phyloP scores from a whole-genome alignment of 805 yeast genomes.

The Metschnikowia picachoensis region DNA sequence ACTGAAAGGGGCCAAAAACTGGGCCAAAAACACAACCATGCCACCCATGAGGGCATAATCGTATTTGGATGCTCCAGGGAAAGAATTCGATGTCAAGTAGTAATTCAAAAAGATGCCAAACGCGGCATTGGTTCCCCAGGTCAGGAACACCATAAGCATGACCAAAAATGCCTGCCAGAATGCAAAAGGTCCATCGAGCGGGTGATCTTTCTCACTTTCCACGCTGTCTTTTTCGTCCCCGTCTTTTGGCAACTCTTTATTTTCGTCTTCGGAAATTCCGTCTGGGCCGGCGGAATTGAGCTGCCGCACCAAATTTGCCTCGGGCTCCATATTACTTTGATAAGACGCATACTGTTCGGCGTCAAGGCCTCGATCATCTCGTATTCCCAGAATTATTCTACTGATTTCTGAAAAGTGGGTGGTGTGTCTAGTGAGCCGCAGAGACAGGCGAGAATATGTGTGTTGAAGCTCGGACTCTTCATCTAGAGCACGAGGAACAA shows the following conservation, averaged over 20 bases:
- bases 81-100: slow-evolving; percentile 40
- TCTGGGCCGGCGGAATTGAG: slow-evolving; percentile 1
- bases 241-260: background rate
- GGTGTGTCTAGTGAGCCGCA: slow-evolving; percentile 9
- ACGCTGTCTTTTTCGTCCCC: no score
- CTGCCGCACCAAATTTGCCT: slow-evolving; percentile 11
- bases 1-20: slow-evolving; percentile 52
- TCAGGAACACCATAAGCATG: slow-evolving; percentile 42
- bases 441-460: slow-evolving; percentile 3
- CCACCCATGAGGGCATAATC: slow-evolving; percentile 72
- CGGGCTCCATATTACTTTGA: slow-evolving; percentile 12
- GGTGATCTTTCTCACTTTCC: slow-evolving; percentile 10
- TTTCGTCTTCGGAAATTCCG: background rate
- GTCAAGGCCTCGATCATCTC: slow-evolving; percentile 18
- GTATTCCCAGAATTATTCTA: slow-evolving; percentile 14
- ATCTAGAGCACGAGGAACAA: slow-evolving; percentile 7
- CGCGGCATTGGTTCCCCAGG: slow-evolving; percentile 58
- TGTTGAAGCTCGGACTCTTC: slow-evolving; percentile 1
- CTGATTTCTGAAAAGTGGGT: slow-evolving; percentile 15
- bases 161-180: slow-evolving; percentile 20
- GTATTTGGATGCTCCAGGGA: slow-evolving; percentile 51
- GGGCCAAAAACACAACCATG: slow-evolving; percentile 57
- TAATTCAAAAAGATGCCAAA: slow-evolving; percentile 57
- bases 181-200: slow-evolving; percentile 18
- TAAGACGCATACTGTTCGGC: slow-evolving; percentile 11